Percentiles rank a stretch among this genome's conserved stretches.
These are phyloP conservation scores for Candida sp. DNA, from an alignment of 1,139 yeast species.

Conservation along the genomic window DNA sequence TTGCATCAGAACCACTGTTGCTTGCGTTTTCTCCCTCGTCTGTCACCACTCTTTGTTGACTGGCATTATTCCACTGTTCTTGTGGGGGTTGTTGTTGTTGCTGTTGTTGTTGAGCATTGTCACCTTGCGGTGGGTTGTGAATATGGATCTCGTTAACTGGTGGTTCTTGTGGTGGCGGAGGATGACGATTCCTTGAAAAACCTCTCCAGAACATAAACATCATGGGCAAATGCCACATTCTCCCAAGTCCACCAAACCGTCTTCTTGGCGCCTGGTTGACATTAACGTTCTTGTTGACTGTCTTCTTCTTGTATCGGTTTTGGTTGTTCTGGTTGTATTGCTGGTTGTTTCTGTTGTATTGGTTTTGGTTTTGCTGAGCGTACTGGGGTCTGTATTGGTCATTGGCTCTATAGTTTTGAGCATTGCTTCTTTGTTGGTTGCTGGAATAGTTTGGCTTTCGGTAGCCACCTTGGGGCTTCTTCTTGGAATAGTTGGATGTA, in stretches of 20 bases:
- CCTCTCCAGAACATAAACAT: conserved; percentile 16
- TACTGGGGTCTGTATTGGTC: background rate
- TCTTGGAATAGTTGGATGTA: background rate
- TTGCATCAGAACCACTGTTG: no score
- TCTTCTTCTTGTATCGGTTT: background rate
- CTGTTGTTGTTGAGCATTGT: background rate
- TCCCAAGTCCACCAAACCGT: conserved; percentile 8
- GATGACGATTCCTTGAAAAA: conserved; percentile 10
- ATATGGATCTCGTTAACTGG: conserved; percentile 9
- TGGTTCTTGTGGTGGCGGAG: conserved; percentile 5
- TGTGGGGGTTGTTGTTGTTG: background rate
- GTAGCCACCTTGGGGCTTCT: background rate
- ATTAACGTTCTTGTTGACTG: conserved; percentile 8
- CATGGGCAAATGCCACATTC: conserved; percentile 13
- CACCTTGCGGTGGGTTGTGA: conserved; percentile 10
- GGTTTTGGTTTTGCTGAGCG: background rate
- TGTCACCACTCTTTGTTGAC: background rate
- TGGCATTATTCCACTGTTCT: background rate
- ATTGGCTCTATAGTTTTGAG: background rate
- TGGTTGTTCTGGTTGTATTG: background rate
- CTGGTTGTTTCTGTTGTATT: background rate
- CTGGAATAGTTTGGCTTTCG: background rate
- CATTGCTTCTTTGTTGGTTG: background rate
- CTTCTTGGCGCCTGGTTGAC: conserved; percentile 9
- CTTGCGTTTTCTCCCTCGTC: background rate